phyloP scores from a whole-genome alignment of 225 moss, liverwort and hornwort species.

The Marchantia polymorpha region DNA sequence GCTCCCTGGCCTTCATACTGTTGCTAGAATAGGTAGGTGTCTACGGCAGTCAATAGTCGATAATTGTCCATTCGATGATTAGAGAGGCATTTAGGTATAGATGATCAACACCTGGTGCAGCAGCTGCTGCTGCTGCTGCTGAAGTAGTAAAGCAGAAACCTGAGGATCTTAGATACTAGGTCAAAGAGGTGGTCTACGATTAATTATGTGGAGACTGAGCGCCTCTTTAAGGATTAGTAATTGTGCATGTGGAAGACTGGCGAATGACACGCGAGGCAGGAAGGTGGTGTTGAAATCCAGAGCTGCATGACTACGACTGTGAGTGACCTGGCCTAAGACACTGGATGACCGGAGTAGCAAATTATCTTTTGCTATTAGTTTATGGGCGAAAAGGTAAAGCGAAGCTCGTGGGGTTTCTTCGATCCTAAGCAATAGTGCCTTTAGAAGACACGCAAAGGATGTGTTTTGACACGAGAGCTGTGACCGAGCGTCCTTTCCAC shows the following conservation, averaged over 20 bases:
- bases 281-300: not conserved
- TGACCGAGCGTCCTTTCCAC: not conserved
- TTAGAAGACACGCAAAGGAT: conserved; percentile 1
- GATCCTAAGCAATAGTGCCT: not conserved
- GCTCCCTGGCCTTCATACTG: too few relatives aligned
- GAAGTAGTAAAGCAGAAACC: not conserved
- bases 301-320: not conserved
- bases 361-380: not conserved
- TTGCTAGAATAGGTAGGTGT: too few relatives aligned
- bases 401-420: not conserved
- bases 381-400: not conserved
- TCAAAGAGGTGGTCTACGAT: not conserved
- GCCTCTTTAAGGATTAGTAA: not conserved
- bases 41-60: too few relatives aligned
- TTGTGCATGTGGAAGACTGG: not conserved
- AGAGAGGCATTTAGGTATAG: not conserved
- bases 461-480: not conserved
- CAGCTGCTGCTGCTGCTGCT: not conserved
- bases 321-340: not conserved
- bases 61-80: not conserved
- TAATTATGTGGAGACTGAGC: not conserved
- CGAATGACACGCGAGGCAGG: not conserved
- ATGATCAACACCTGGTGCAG: not conserved
- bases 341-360: not conserved
- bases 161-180: not conserved